These are phyloP conservation scores for Termitomyces sp. DNA, from an alignment of 768 basidiomycete species.

Conservation along the genomic window DNA sequence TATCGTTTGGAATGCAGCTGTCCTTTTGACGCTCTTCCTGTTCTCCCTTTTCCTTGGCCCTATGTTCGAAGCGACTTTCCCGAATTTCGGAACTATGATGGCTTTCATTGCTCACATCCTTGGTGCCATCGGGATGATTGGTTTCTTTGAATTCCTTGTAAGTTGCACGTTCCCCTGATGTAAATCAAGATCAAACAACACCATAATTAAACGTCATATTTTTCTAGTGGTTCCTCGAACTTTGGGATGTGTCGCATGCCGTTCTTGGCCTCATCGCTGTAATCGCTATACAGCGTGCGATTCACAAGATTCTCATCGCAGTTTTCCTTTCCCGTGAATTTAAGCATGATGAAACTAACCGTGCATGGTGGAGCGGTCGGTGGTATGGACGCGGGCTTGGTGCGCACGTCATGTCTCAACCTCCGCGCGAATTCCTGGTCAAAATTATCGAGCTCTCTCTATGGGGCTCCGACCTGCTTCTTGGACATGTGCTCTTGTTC, in stretches of 20 bases:
- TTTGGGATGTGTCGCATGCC: conserved; percentile 89
- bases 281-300: conserved; percentile 86
- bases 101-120: conserved; percentile 85
- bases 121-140: conserved; percentile 83
- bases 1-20: conserved; percentile 90
- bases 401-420: conserved; percentile 91
- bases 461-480: conserved; percentile 92
- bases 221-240: conserved; percentile 86
- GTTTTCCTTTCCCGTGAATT: conserved; percentile 96
- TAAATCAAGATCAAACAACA: neutral
- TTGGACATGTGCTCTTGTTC: conserved; percentile 85
- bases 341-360: conserved; percentile 98
- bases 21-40: conserved; percentile 86
- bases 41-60: conserved; percentile 91
- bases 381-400: conserved; percentile 98
- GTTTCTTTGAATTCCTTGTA: conserved; percentile 95
- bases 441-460: conserved; percentile 96
- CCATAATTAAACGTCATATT: conserved; percentile 13
- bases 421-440: conserved; percentile 94
- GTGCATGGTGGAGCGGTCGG: conserved; percentile 98
- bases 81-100: conserved; percentile 89
- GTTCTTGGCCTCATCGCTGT: conserved; percentile 91
- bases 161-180: conserved; percentile 25
- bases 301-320: conserved; percentile 92
- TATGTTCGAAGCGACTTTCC: conserved; percentile 79